Conservation (phyloP, 2,329 filamentous ascomycete genomes). For the Scolecobasidium constrictum region DNA sequence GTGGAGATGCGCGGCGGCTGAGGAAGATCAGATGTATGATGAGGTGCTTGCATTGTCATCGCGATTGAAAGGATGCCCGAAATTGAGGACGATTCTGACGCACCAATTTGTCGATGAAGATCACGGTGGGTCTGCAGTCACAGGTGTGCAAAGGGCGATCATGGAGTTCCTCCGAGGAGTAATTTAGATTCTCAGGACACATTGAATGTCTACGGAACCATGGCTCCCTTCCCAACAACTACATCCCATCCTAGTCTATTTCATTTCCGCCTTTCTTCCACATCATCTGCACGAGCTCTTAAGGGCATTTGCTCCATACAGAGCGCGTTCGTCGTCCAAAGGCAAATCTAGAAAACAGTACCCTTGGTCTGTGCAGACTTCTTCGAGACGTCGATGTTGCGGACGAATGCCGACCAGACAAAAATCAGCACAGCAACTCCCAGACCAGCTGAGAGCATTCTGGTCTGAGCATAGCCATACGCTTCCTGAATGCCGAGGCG, state of each 20-base stretch:
- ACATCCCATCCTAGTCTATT: too few relatives aligned
- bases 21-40: neutral
- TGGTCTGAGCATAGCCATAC: conserved; percentile 10
- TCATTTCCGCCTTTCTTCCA: too few relatives aligned
- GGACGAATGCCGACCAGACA: conserved; percentile 5
- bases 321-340: too few relatives aligned
- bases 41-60: neutral
- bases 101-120: conserved; percentile 3
- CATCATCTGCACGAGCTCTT: too few relatives aligned
- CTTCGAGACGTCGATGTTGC: conserved; percentile 9
- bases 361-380: conserved; percentile 12
- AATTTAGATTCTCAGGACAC: neutral
- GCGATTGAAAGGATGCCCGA: neutral
- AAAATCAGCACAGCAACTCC: conserved; percentile 6
- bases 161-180: conserved; percentile 2
- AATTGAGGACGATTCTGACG: neutral
- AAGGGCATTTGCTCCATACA: too few relatives aligned
- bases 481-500: conserved; percentile 9
- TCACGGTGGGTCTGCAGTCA: conserved; percentile 3
- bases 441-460: conserved; percentile 7
- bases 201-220: too few relatives aligned
- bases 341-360: conserved; percentile 10
- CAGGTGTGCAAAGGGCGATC: conserved; percentile 3
- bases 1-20: neutral
- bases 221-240: too few relatives aligned